Evolutionary conservation across 106 monocot species (phyloP).

Genomic region (Dendrobium catenatum): DNA sequence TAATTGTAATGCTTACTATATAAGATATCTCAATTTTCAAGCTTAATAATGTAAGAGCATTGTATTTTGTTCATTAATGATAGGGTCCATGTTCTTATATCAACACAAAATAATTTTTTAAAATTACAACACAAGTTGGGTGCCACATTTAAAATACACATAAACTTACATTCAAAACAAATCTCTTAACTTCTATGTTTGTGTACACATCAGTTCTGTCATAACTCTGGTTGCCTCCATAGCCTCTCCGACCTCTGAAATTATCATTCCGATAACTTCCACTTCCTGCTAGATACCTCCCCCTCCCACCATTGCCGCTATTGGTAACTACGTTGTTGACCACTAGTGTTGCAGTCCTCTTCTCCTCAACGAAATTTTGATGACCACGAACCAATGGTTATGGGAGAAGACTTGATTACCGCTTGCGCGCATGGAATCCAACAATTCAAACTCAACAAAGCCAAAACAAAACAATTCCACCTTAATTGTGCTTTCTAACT

Average conservation of each 20-base stretch:
- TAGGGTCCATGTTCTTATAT: too few species aligned
- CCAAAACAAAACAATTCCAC: constrained; percentile 39
- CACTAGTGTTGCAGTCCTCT: constrained; percentile 32
- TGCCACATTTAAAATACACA: too few species aligned
- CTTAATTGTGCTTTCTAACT: constrained; percentile 70
- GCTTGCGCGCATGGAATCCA: constrained; percentile 36
- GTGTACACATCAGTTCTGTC: constrained; percentile 15
- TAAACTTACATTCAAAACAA: too few species aligned
- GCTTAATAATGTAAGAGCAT: too few species aligned
- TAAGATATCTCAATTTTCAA: too few species aligned
- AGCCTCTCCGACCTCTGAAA: constrained; percentile 40
- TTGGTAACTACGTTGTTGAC: too few species aligned
- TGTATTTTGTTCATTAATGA: too few species aligned
- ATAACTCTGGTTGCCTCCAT: constrained; percentile 11
- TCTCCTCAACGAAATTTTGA: constrained; percentile 31
- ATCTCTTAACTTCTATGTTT: too few species aligned
- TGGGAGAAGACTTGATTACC: constrained; percentile 38
- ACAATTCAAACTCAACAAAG: constrained; percentile 52
- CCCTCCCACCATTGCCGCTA: too few species aligned
- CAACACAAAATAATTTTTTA: too few species aligned
- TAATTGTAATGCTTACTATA: too few species aligned
- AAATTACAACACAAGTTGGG: too few species aligned
- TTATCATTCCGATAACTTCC: constrained; percentile 41
- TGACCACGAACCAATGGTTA: constrained; percentile 17
- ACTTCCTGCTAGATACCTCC: constrained; percentile 26